Percentiles rank a stretch among this genome's conserved stretches.
Evolutionary conservation across 768 basidiomycete species (phyloP).

Genomic region (Amyloporia xantha): DNA sequence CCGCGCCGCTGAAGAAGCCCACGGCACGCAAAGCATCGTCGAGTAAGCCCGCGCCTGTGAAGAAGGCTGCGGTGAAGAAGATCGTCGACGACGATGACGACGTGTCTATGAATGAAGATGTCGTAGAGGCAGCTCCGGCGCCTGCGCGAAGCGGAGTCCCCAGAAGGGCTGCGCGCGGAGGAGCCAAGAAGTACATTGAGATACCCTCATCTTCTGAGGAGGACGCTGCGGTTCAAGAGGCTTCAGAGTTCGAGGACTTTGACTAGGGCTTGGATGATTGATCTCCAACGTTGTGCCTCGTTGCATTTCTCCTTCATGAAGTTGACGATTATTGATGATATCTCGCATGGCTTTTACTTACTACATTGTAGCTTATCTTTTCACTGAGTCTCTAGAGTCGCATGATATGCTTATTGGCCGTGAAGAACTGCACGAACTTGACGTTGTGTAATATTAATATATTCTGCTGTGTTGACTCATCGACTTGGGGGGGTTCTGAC

Average conservation of each 20-base stretch:
- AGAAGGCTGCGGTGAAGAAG: constrained; percentile 33
- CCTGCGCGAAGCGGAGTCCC: constrained; percentile 37
- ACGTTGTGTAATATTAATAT: too few relatives aligned
- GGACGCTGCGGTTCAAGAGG: constrained; percentile 22
- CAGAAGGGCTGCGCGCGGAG: constrained; percentile 41
- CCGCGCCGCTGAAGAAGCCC: constrained; percentile 32
- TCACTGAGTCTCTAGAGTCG: too few relatives aligned
- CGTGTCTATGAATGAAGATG: constrained; percentile 37
- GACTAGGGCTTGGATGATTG: constrained; percentile 17
- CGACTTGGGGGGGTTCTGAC: too few relatives aligned
- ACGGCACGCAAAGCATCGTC: constrained; percentile 45
- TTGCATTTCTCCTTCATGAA: too few relatives aligned
- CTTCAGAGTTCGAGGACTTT: constrained; percentile 25
- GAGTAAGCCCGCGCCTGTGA: constrained; percentile 34
- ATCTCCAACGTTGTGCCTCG: too few relatives aligned
- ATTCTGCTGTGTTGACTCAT: too few relatives aligned
- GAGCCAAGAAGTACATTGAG: constrained; percentile 42
- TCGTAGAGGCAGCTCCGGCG: constrained; percentile 31
- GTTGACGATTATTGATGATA: too few relatives aligned
- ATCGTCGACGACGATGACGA: constrained; percentile 37
- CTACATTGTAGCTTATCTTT: too few relatives aligned
- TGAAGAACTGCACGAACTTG: too few relatives aligned
- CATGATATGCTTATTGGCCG: too few relatives aligned
- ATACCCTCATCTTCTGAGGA: constrained; percentile 34
- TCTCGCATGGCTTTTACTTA: too few relatives aligned